Evolutionary conservation across 202 grass and related monocot species (phyloP), one percentile per base, ranked within the genome.

Genomic region (Musa balbisiana): DNA sequence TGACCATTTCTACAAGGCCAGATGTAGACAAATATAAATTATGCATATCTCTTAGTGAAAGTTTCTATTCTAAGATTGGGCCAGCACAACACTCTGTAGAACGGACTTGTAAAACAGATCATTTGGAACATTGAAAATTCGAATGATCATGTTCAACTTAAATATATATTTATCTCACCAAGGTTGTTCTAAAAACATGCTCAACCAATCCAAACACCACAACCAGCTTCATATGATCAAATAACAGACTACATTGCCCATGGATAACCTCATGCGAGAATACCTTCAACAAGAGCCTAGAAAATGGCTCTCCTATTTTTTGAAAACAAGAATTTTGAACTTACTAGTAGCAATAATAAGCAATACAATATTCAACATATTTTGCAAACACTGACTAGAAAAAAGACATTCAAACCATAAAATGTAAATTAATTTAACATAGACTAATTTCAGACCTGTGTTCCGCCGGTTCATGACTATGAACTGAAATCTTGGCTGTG

Each of bases 401-500:
- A 43, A 43, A 43, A 43, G 2, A 43, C 33, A 43, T 3, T 43
- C 33, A 43, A 43, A 43, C 33, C 0, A 43, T 43, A 33, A 55
- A 15, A 43, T 19, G 20, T 14, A 54, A 58, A 11, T 14, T 3
- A 55, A 12, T 15, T 16, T 58, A 27, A 56, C 19, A 51, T 9
- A 24, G 49, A 43, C 4, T 43, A 43, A 52, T n/a, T 78, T 50
- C 17, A 58, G 3, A 78, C 76, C 76, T 69, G 64, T 67, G 52
- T 78, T 78, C 11, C 64, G 76, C 9, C 76, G 63, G 19, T 78
- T 78, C 76, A 78, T 78, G 64, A 78, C 76, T 54, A 78, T 78
- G 64, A 78, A 78, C 23, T 78, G 76, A 55, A 78, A 78, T 78
- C 76, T 78, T 12, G 76, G 76, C 23, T 78, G 76, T 43, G 76